These are phyloP conservation scores for Aphanomyces astaci DNA, from an alignment of 352 stramenopile genomes.

Conservation along the genomic window DNA sequence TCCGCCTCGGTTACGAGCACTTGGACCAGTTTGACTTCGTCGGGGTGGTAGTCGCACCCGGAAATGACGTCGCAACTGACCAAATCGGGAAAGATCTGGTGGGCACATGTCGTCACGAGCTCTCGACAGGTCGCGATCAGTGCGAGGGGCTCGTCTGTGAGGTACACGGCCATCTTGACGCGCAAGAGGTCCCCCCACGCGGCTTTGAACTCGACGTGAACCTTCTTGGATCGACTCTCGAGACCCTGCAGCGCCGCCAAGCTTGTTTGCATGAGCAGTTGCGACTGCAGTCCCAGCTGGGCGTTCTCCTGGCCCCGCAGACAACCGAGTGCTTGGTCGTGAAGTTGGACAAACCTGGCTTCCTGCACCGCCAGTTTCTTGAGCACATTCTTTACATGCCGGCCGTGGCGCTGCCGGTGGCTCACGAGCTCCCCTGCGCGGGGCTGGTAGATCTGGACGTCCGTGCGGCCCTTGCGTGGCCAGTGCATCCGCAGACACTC, in stretches of 20 bases:
- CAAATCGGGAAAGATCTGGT: slow-evolving; percentile 55
- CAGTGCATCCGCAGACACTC: slow-evolving; percentile 84
- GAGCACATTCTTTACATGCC: slow-evolving; percentile 48
- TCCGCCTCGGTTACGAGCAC: slow-evolving; percentile 37
- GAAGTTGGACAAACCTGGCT: slow-evolving; percentile 34
- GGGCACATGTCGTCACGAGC: slow-evolving; percentile 41
- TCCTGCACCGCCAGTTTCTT: slow-evolving; percentile 52
- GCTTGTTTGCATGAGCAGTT: slow-evolving; percentile 62
- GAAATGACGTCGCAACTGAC: slow-evolving; percentile 50
- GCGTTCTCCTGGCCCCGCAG: slow-evolving; percentile 35
- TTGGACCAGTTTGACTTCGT: slow-evolving; percentile 51
- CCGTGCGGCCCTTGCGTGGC: slow-evolving; percentile 68
- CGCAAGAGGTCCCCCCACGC: slow-evolving; percentile 22
- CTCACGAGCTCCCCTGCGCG: slow-evolving; percentile 72
- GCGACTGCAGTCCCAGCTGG: slow-evolving; percentile 46
- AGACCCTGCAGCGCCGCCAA: slow-evolving; percentile 79
- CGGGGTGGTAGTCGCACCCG: slow-evolving; percentile 77
- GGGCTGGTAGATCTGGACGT: slow-evolving; percentile 82
- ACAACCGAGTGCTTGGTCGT: slow-evolving; percentile 25
- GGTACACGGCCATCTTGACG: slow-evolving; percentile 17
- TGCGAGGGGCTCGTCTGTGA: slow-evolving; percentile 28
- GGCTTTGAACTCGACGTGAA: slow-evolving; percentile 37
- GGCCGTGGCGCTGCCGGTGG: slow-evolving; percentile 67
- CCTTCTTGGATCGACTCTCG: slow-evolving; percentile 74
- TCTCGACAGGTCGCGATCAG: slow-evolving; percentile 41